Evolutionary conservation across 2,329 filamentous ascomycete genomes (phyloP).

Genomic region (Colletotrichum sp.): DNA sequence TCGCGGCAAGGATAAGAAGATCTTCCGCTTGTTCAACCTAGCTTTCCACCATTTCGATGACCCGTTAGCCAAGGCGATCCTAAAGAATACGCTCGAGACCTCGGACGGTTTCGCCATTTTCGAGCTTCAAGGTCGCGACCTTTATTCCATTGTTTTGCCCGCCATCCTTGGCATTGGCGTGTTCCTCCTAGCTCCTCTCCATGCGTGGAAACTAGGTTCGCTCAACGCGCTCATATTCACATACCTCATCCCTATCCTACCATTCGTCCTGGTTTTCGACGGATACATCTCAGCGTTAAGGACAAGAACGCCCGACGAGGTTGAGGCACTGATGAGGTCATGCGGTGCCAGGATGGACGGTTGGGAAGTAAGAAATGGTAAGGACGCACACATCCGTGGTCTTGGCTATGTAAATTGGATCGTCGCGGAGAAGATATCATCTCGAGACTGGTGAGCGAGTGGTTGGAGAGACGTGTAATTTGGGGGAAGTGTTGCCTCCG

Average conservation of each 20-base stretch:
- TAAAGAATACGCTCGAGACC: constrained; percentile 68
- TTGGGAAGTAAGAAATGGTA: constrained; percentile 57
- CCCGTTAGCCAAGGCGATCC: constrained; percentile 59
- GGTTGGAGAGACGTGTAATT: neutral
- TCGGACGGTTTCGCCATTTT: constrained; percentile 74
- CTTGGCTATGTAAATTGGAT: constrained; percentile 57
- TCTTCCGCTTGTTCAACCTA: constrained; percentile 74
- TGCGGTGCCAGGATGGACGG: constrained; percentile 48
- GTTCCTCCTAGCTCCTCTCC: constrained; percentile 55
- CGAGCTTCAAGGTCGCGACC: constrained; percentile 71
- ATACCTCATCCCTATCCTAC: constrained; percentile 69
- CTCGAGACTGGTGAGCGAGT: neutral
- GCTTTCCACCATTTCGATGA: constrained; percentile 82
- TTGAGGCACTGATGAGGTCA: constrained; percentile 60
- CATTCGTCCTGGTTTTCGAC: constrained; percentile 71
- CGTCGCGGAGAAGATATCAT: constrained; percentile 29
- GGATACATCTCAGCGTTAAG: constrained; percentile 70
- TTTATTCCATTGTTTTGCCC: constrained; percentile 58
- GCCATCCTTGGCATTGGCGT: constrained; percentile 57
- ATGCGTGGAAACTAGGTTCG: constrained; percentile 56
- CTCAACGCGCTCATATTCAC: constrained; percentile 66
- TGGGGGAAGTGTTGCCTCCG: neutral
- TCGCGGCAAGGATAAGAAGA: constrained; percentile 42
- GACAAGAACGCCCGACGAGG: constrained; percentile 69
- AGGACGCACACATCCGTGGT: constrained; percentile 53